Percentiles rank a stretch among this genome's conserved stretches.
Conservation (phyloP, 805 yeast genomes). For the Candida morakotiae region DNA sequence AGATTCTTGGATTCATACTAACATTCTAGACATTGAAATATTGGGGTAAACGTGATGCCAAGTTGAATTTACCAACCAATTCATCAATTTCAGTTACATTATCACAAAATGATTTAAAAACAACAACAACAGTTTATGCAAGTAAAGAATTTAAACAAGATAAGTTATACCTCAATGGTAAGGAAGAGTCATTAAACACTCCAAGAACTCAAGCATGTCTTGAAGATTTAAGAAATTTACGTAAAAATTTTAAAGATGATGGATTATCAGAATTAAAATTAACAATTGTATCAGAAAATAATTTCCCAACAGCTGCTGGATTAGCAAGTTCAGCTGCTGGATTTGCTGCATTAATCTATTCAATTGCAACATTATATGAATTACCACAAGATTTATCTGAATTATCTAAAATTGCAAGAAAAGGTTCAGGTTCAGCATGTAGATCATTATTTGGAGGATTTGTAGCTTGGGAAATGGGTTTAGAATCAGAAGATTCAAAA, state of each 20-base stretch:
- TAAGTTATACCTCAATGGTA: conserved; percentile 83
- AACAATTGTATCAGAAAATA: conserved; percentile 87
- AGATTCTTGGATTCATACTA: conserved; percentile 1
- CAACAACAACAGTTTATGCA: conserved; percentile 85
- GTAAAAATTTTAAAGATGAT: conserved; percentile 56
- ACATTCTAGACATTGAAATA: conserved; percentile 72
- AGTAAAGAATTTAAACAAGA: conserved; percentile 55
- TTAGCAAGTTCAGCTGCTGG: conserved; percentile 98
- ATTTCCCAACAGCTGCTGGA: conserved; percentile 99
- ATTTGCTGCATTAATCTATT: conserved; percentile 88
- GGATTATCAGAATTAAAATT: conserved; percentile 64
- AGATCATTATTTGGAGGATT: conserved; percentile 95
- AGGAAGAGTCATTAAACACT: conserved; percentile 63
- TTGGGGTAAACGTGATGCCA: conserved; percentile 96
- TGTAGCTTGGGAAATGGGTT: conserved; percentile 99
- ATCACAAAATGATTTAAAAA: conserved; percentile 84
- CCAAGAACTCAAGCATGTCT: conserved; percentile 70
- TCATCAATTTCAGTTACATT: conserved; percentile 93
- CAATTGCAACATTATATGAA: conserved; percentile 81
- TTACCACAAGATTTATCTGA: conserved; percentile 84
- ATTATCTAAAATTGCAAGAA: conserved; percentile 89
- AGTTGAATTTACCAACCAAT: conserved; percentile 90
- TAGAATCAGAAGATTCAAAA: conserved; percentile 85
- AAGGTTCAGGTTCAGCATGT: conserved; percentile 98
- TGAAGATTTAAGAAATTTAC: conserved; percentile 63